These are phyloP conservation scores for Trichoderma sp. DNA, from an alignment of 2,329 filamentous ascomycete genomes.

Conservation along the genomic window DNA sequence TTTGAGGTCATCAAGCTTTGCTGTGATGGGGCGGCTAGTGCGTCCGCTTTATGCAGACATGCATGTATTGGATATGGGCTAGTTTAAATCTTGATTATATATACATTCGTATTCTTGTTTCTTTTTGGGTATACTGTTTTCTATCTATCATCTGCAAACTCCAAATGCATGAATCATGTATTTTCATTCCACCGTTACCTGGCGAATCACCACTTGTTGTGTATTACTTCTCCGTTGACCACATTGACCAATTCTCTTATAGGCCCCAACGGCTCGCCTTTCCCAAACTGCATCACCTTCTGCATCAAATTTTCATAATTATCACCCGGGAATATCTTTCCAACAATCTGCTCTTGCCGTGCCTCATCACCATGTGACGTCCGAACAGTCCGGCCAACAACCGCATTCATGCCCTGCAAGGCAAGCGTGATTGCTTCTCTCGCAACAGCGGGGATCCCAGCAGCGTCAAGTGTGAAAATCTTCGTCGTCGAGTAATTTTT, in stretches of 20 bases:
- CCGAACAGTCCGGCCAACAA: constrained; percentile 58
- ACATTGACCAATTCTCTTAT: constrained; percentile 57
- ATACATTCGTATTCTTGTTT: not conserved
- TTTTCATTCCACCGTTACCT: too few species aligned
- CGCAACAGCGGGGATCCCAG: constrained; percentile 52
- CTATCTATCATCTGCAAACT: not conserved
- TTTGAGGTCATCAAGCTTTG: not conserved
- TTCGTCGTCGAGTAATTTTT: constrained; percentile 50
- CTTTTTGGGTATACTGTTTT: not conserved
- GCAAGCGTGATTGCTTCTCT: constrained; percentile 58
- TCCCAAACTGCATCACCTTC: constrained; percentile 57
- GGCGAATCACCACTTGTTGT: constrained; percentile 44
- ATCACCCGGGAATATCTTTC: constrained; percentile 58
- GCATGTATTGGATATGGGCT: not conserved
- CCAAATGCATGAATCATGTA: not conserved
- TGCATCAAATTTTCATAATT: constrained; percentile 59
- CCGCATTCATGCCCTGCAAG: constrained; percentile 63
- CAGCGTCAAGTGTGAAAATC: constrained; percentile 59
- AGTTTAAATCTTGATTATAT: not conserved
- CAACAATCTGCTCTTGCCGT: constrained; percentile 53
- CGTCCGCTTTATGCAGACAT: not conserved
- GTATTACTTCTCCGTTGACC: constrained; percentile 51
- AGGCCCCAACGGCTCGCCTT: constrained; percentile 47
- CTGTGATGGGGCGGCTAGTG: not conserved
- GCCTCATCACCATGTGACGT: constrained; percentile 59